Conservation (phyloP, 345 rosid genomes). For the Linum usitatissimum region DNA sequence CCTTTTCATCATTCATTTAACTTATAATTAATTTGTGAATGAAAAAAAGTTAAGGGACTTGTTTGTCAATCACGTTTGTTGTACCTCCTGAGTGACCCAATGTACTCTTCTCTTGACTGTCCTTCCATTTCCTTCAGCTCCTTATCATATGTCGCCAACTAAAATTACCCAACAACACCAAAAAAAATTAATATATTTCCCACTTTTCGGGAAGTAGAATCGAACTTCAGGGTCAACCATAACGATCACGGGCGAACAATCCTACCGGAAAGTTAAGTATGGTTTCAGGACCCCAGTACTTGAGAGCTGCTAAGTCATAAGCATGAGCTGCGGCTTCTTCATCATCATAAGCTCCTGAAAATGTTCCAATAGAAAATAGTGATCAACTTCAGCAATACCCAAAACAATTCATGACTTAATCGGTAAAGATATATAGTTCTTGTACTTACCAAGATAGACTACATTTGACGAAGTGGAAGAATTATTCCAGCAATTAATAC, state of each 20-base stretch:
- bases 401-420: background rate
- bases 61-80: background rate
- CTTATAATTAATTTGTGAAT: no score
- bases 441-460: constrained; percentile 54
- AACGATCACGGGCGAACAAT: no score
- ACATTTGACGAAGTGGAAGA: constrained; percentile 20
- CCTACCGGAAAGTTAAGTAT: constrained; percentile 83
- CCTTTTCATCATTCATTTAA: background rate
- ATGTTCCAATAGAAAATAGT: background rate
- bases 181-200: no score
- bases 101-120: constrained; percentile 71
- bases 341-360: constrained; percentile 71
- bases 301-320: constrained; percentile 91
- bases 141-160: constrained; percentile 48
- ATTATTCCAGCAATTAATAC: constrained; percentile 10
- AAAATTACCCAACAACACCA: constrained; percentile 2
- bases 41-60: background rate
- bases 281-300: constrained; percentile 84
- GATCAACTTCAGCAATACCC: no score
- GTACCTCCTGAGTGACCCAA: constrained; percentile 88
- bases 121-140: constrained; percentile 72
- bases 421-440: background rate
- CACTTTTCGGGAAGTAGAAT: no score
- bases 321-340: constrained; percentile 95
- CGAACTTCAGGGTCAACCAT: no score